These are phyloP conservation scores for Cokeromyces recurvatus DNA, from an alignment of 371 early-diverging fungal genomes.

Conservation along the genomic window DNA sequence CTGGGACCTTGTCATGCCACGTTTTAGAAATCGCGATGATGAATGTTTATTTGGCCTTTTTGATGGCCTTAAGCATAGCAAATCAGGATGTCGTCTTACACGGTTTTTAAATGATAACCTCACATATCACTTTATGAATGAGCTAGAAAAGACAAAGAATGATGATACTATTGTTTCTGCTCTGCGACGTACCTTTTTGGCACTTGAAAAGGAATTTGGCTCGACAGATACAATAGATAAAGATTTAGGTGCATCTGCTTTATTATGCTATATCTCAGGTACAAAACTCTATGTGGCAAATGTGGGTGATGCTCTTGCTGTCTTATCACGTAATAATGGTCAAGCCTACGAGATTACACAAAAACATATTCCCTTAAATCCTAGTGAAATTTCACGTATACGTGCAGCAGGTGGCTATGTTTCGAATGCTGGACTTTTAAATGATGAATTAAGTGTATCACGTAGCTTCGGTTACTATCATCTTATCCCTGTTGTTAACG, in stretches of 20 bases:
- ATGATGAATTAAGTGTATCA: conserved; percentile 73
- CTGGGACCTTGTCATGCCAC: conserved; percentile 82
- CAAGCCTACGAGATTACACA: conserved; percentile 69
- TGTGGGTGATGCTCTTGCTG: conserved; percentile 86
- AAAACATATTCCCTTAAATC: conserved; percentile 69
- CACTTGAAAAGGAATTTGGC: conserved; percentile 74
- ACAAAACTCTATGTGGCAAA: conserved; percentile 83
- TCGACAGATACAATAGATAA: conserved; percentile 41
- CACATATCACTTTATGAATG: conserved; percentile 59
- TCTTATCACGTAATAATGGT: conserved; percentile 75
- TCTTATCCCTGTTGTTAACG: conserved; percentile 78
- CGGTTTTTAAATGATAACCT: conserved; percentile 73
- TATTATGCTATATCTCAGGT: conserved; percentile 78
- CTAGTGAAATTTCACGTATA: conserved; percentile 74
- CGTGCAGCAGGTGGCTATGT: conserved; percentile 81
- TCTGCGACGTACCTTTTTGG: conserved; percentile 70
- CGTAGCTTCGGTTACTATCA: conserved; percentile 86
- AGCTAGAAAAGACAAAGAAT: conserved; percentile 60
- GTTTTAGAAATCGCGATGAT: conserved; percentile 76
- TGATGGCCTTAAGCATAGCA: conserved; percentile 66
- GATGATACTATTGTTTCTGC: conserved; percentile 59
- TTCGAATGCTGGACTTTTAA: conserved; percentile 69
- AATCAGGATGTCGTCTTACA: conserved; percentile 56
- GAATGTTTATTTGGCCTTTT: conserved; percentile 88
- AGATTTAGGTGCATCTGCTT: conserved; percentile 65